A percentile compares a stretch with the other conserved stretches of the same genome.
Conservation (phyloP, 257 asterid genomes). For the Pogostemon cablin region DNA sequence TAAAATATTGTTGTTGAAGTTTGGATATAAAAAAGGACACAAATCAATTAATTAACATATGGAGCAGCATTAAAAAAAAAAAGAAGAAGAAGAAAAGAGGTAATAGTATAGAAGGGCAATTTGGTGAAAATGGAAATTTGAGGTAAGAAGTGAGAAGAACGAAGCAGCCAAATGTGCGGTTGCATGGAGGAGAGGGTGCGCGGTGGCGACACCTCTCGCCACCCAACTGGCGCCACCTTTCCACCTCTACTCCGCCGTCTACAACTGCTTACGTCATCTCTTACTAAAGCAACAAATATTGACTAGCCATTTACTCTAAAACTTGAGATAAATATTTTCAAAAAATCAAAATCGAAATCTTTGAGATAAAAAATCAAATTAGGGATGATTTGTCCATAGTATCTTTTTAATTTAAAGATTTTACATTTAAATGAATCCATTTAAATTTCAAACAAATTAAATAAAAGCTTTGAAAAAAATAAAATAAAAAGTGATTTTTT, state of each 20-base stretch:
- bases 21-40: background rate
- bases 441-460: no score
- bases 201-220: constrained; percentile 44
- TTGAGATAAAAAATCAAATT: no score
- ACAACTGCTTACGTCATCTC: background rate
- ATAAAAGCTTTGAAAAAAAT: no score
- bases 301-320: no score
- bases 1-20: background rate
- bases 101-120: constrained; percentile 21
- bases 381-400: no score
- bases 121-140: constrained; percentile 9
- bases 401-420: no score
- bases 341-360: no score
- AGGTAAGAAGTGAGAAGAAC: background rate
- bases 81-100: no score
- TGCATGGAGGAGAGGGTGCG: constrained; percentile 42
- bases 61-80: background rate
- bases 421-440: no score
- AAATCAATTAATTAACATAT: background rate
- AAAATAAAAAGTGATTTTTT: no score
- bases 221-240: constrained; percentile 28
- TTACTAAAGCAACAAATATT: background rate
- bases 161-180: constrained; percentile 52
- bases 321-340: no score
- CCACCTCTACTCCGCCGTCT: constrained; percentile 12